Base-by-base conservation (phyloP, 2,329 filamentous ascomycete genomes). In the Xylaria sp. region DNA sequence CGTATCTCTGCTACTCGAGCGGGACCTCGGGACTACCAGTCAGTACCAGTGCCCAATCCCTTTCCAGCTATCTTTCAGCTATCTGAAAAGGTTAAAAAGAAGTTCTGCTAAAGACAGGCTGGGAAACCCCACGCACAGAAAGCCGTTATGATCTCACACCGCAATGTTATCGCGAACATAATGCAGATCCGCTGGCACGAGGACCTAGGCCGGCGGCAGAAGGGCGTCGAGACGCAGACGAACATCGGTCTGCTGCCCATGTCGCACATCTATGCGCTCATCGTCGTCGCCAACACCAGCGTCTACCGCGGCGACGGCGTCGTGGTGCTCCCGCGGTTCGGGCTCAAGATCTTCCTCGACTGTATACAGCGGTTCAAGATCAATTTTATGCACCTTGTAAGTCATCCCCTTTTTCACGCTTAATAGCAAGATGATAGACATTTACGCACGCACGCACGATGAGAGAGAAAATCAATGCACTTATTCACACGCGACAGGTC, bases 91-190 rank as follows among this genome's bases (percentile, higher is more conserved):
- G 23, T 8, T 13, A 18, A 4, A 44, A 13, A 39, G 28, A 18
- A 65, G 1, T 18, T 15, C n/a, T 60, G 18, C 37, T 62, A 15
- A 52, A 31, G 39, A 4, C 6, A n/a, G 12, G 8, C 25, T 23
- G 25, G 6, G 5, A 13, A 63, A 67, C 13, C 20, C 39, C 39
- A 12, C 18, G 61, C 63, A 20, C 69, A 91, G 88, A 93, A 93
- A 89, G 91, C 90, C 60, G 92, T 94, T 31, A 93, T 92, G 89
- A 91, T 94, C 60, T 89, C 91, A 5, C 92, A 94, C 78, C 82
- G 84, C 34, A 94, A 94, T 73, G 88, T 94, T 18, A 94, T 94
- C 57, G 87, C 91, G 44, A 94, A 94, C 76, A 85, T 87, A 0
- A 76, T 93, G 58, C 92, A 94, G 77, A 83, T 91, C 48, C 74